Percentiles rank a stretch among this genome's conserved stretches.
These are phyloP conservation scores for Elsinoe necatrix DNA, from an alignment of 2,329 filamentous ascomycete species.

Conservation along the genomic window DNA sequence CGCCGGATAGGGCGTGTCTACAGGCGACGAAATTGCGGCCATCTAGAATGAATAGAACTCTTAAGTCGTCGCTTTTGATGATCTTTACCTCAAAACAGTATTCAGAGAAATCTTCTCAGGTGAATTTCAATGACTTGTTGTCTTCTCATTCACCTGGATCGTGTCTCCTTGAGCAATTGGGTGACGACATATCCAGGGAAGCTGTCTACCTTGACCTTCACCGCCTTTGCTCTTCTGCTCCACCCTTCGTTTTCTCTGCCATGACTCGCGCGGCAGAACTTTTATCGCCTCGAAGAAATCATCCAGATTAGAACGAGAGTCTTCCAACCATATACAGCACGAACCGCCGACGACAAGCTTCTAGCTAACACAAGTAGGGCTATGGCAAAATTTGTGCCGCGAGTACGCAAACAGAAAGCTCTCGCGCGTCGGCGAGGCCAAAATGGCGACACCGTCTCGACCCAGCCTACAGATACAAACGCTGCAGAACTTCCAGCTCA, in stretches of 20 bases:
- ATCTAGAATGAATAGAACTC: constrained; percentile 30
- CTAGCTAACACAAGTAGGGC: constrained; percentile 22
- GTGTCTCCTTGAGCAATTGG: no score
- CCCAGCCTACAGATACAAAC: constrained; percentile 49
- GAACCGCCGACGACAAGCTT: neutral
- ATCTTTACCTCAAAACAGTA: neutral
- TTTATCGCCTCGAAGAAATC: constrained; percentile 10
- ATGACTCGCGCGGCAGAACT: constrained; percentile 8
- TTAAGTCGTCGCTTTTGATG: neutral
- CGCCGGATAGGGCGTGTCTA: constrained; percentile 49
- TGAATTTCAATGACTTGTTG: no score
- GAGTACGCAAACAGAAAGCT: constrained; percentile 54
- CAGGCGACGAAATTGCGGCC: constrained; percentile 30
- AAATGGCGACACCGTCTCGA: constrained; percentile 16
- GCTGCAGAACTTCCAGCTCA: constrained; percentile 38
- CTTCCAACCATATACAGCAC: neutral
- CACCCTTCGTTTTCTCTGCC: neutral
- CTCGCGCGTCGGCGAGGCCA: constrained; percentile 52
- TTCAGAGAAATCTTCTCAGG: no score
- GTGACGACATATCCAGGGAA: no score
- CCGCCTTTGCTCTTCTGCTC: neutral
- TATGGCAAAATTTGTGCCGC: constrained; percentile 44
- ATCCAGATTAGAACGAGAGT: no score
- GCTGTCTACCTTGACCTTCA: neutral
- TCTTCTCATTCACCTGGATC: no score